Evolutionary conservation across 176 grass and related monocot genomes (phyloP), one percentile per base, ranked within the genome.

Genomic region (Phyllostachys edulis): DNA sequence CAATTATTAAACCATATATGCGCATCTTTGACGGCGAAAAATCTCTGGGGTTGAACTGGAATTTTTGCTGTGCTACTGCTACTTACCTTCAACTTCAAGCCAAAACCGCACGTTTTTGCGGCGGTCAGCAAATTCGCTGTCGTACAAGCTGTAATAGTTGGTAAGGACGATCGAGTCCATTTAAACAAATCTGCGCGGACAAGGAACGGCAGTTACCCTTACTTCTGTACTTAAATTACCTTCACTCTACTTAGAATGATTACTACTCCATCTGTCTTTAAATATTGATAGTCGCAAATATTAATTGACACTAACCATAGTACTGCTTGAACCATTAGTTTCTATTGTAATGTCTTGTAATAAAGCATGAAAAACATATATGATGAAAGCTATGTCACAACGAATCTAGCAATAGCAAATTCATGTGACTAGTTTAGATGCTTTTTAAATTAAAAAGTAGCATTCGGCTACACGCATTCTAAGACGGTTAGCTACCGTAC

Each of bases 101-200:
- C 38, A 57, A 46, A 78, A 47, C 50, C 34, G 16, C 87, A 85
- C 87, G 76, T 85, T 84, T 65, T 10, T 41, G 69, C 27, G 61
- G 80, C 10, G 29, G 87, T 80, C 87, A 89, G 27, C 76, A 73
- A 69, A 51, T 57, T 89, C 26, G 81, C 76, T 85, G 60, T 85
- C 68, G 20, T 2, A 79, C 79, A 21, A 60, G 81, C 67, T 84
- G 57, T n/a, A 73, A 56, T 73, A 16, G 27, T 64, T 71, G 63
- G 52, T 21, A 7, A 18, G 56, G 69, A 63, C 5, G 14, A n/a
- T 49, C 56, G 56, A 11, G 21, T 60, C 56, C 56, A 4, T 24
- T 24, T 24, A 21, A 13, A 6, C 76, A 47, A n/a, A n/a, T n/a
- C n/a, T 78, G 1, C 9, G 0, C 0, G 0, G 73, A 88, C 73